These are phyloP conservation scores for Saprolegnia parasitica DNA, from an alignment of 352 stramenopile species.

Conservation along the genomic window DNA sequence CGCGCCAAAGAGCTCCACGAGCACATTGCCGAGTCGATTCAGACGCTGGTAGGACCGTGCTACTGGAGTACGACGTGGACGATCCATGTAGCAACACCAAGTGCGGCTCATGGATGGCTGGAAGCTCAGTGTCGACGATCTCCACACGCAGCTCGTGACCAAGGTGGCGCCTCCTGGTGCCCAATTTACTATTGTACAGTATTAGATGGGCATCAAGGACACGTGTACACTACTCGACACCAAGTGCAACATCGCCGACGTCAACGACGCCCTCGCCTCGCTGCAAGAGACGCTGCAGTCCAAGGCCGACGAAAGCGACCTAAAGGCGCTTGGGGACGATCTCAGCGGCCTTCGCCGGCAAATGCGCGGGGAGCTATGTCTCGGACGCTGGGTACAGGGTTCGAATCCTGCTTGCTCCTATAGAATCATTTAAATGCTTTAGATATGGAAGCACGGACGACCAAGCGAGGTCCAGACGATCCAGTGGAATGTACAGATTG, in stretches of 20 bases:
- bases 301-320: slow-evolving; percentile 19
- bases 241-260: slow-evolving; percentile 26
- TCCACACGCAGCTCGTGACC: slow-evolving; percentile 2
- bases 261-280: slow-evolving; percentile 33
- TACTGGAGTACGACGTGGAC: neutral
- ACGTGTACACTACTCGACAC: slow-evolving; percentile 23
- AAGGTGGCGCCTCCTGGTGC: slow-evolving; percentile 6
- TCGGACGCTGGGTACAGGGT: slow-evolving; percentile 56
- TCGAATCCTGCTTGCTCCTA: neutral
- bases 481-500: slow-evolving; percentile 55
- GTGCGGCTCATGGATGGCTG: slow-evolving; percentile 3
- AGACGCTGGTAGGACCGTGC: neutral
- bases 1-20: neutral
- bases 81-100: slow-evolving; percentile 13
- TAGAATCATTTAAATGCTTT: too few species aligned
- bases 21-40: neutral
- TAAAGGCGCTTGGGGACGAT: slow-evolving; percentile 37
- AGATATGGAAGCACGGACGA: slow-evolving; percentile 70
- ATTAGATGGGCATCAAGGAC: slow-evolving; percentile 28
- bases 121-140: slow-evolving; percentile 8
- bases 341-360: slow-evolving; percentile 45
- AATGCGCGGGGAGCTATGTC: slow-evolving; percentile 63
- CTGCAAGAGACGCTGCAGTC: slow-evolving; percentile 29
- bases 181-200: too few species aligned
- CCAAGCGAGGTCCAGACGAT: slow-evolving; percentile 53